Evolutionary conservation across 164 flowering plant species (phyloP), one percentile per base, ranked within the genome.

Genomic region (Buxus sempervirens): DNA sequence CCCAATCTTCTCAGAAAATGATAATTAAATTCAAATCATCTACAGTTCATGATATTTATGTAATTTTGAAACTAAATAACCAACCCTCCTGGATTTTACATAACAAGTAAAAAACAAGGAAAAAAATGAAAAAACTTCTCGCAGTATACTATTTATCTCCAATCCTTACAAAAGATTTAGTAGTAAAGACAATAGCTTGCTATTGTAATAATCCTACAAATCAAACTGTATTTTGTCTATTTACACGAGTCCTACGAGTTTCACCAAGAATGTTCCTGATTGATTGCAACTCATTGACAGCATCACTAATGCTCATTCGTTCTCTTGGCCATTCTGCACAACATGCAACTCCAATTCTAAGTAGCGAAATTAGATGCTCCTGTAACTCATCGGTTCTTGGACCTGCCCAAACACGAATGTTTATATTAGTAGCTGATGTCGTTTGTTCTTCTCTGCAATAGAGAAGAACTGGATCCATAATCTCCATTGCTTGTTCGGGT

Each of bases 281-380:
- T 57, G 57, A 57, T n/a, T 56, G 45, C 28, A 63, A 48, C 26
- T 70, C 53, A 24, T 18, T 0, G n/a, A 27, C 48, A 14, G 48
- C 77, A 20, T 74, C 59, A 3, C 25, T 38, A 15, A 72, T 72
- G 25, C 48, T 26, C 71, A 65, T 65, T 58, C 72, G 48, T 24
- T 64, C 68, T 23, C 36, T 49, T 7, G 76, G 73, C 3, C 59
- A 54, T 67, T 69, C 75, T 20, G 24, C 42, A 0, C 72, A 75
- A 22, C 78, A 67, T 18, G 72, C 42, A 32, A 75, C 36, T 38
- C 72, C 78, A 19, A 67, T 41, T 54, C 25, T 28, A 20, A 58
- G 9, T 32, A 63, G 7, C 5, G 72, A 41, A 54, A 26, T 55
- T 20, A 68, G 60, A 36, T 42, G 14, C 4, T 58, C 63, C 24